A percentile compares a stretch with the other conserved stretches of the same genome.
Evolutionary conservation across 805 yeast genomes (phyloP).

Genomic region (Schizosaccharomyces octosporus): DNA sequence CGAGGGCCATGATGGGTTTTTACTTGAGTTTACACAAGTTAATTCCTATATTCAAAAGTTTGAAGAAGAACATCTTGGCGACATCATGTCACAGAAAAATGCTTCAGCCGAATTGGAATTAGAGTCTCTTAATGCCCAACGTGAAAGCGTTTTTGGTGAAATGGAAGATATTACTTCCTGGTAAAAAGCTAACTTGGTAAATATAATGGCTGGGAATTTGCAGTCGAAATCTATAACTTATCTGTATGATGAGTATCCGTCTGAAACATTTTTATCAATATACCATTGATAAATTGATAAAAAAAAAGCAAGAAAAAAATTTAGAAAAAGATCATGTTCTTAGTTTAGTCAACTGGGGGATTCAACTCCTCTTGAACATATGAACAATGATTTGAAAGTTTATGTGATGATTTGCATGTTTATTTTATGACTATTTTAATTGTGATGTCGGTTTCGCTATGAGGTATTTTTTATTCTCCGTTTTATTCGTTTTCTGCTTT

Average conservation of each 20-base stretch:
- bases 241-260: no score
- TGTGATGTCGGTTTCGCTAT: neutral
- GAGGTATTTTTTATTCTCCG: no score
- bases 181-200: slow-evolving; percentile 18
- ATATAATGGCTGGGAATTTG: no score
- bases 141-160: slow-evolving; percentile 58
- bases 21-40: slow-evolving; percentile 66
- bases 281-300: no score
- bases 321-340: neutral
- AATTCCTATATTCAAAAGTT: slow-evolving; percentile 48
- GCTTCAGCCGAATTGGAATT: slow-evolving; percentile 22
- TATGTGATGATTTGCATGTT: neutral
- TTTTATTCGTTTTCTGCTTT: no score
- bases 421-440: neutral
- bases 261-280: no score
- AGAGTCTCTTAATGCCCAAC: slow-evolving; percentile 2
- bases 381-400: neutral
- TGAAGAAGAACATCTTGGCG: slow-evolving; percentile 30
- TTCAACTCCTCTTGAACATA: neutral
- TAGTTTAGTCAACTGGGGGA: neutral
- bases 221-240: no score
- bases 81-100: slow-evolving; percentile 24
- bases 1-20: slow-evolving; percentile 93
- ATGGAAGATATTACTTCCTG: slow-evolving; percentile 75
- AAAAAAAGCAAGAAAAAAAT: neutral